Base-by-base conservation (phyloP, 495 filamentous ascomycete genomes). In the Wilcoxina mikolae region DNA sequence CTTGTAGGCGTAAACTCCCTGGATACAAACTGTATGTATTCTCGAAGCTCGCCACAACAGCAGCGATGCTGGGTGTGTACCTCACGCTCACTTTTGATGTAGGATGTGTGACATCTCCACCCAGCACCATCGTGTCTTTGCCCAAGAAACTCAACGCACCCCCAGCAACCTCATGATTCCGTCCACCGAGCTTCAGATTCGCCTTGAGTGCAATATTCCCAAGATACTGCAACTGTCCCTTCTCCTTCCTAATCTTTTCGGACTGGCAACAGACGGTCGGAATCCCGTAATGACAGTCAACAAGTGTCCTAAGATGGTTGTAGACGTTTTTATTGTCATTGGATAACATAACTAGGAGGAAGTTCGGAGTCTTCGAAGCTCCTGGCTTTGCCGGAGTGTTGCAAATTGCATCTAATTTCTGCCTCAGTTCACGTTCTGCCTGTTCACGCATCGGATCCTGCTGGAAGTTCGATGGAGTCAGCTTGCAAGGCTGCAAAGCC, bases 31-130 rank as follows among this genome's bases (percentile, higher is more conserved):
- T 72, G 10, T 85, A 73, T n/a, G 71, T 59, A 0, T 59, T 61
- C 62, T 91, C 83, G 31, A 80, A 62, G 49, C 78, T 85, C 0
- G 83, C 79, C 7, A 91, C 85, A 46, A 94, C 73, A 2, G 74
- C 80, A 1, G 86, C 85, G 51, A 91, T 77, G 60, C 79, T 84
- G 3, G 86, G 86, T 0, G 76, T 73, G 3, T 68, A 69, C 11
- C 70, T 65, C 0, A 71, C 54, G 12, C 76, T 77, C 0, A 84
- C 76, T 18, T 48, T 48, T 5, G 87, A 84, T 0, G 84, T 85
- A 0, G 89, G 88, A 60, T 95, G 89, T 0, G 87, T 91, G 2
- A 94, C 87, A 60, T 95, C 89, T 35, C 86, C 79, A 0, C 89
- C 89, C 25, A 90, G 68, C 15, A 94, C 70, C 83, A 95, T 94